Conservation (phyloP, 352 stramenopile genomes). For the Globisporangium recalcitrans region DNA sequence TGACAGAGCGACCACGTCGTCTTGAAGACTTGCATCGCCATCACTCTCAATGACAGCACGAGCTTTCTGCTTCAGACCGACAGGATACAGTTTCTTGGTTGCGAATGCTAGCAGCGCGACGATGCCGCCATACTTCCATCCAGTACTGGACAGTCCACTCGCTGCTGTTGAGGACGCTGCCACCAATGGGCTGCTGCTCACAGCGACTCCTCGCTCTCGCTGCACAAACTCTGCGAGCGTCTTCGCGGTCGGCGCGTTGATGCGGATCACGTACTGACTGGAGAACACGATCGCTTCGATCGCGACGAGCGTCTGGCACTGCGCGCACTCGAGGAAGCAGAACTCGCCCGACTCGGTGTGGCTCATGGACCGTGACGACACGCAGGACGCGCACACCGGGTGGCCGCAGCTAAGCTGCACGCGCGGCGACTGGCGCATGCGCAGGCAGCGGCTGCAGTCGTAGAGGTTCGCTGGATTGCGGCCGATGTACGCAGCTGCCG, state of each 20-base stretch:
- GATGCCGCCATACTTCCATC: conserved; percentile 39
- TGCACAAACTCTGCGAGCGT: conserved; percentile 31
- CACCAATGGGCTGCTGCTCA: background rate
- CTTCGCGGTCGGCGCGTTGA: conserved; percentile 28
- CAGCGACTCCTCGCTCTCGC: conserved; percentile 4
- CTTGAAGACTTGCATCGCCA: background rate
- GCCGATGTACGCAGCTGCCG: conserved; percentile 3
- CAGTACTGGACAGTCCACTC: background rate
- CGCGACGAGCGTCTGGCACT: conserved; percentile 43
- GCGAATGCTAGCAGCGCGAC: conserved; percentile 40
- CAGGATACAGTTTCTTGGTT: conserved; percentile 25
- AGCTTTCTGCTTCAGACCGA: background rate
- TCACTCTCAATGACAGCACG: conserved; percentile 9
- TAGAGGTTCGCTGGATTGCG: conserved; percentile 35
- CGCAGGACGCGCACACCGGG: conserved; percentile 48
- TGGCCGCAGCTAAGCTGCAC: conserved; percentile 70
- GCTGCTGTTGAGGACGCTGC: background rate
- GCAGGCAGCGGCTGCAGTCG: conserved; percentile 51
- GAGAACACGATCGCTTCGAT: conserved; percentile 56
- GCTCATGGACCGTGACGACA: conserved; percentile 38
- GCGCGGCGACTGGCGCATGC: conserved; percentile 44
- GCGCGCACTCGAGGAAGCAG: conserved; percentile 51
- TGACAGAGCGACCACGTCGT: conserved; percentile 2
- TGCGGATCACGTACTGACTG: conserved; percentile 42
- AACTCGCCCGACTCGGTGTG: conserved; percentile 35